Evolutionary conservation across 2,329 filamentous ascomycete genomes (phyloP), one percentile per base, ranked within the genome.

Genomic region (Diaporthe velutina): DNA sequence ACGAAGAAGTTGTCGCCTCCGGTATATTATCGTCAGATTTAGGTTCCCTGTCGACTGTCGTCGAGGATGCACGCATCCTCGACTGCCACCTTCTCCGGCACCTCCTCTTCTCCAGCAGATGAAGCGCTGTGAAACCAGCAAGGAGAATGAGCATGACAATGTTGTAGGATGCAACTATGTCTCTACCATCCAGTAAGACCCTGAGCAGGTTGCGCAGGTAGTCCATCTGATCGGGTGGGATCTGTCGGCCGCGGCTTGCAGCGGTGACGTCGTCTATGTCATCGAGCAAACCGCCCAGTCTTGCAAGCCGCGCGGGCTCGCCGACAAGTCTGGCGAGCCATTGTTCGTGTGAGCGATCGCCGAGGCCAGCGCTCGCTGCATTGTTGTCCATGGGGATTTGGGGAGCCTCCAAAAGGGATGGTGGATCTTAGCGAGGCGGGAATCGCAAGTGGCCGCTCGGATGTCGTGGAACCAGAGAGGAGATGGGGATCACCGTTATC

Each of bases 121-220:
- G 82, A 17, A 77, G 71, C 22, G 79, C 54, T 2, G 82, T 64
- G 30, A 85, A 78, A 3, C 81, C 17, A 0, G 78, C 30, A 6
- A 85, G 77, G 12, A 82, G 66, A 7, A 71, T 33, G 4, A 84
- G 35, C 22, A 85, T 73, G 22, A 81, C 80, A 28, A 81, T 50
- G 71, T 85, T 85, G 75, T 85, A 85, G 7, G 76, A 80, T 19
- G 77, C 76, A 17, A 80, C 77, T 28, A 86, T 78, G 7, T 60
- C 64, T 28, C 84, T 82, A 2, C 84, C 82, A 45, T 82, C 73
- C 52, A 82, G 80, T 33, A 85, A 77, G 30, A 78, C 78, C 12
- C 76, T 67, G 70, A 84, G 82, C 4, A 85, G 78, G 19, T 80
- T 73, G 13, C 76, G 77, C 10, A 86, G 70, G 55, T 83, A 85